Evolutionary conservation across 2,329 filamentous ascomycete genomes (phyloP).

Genomic region (Penicillium sp.): DNA sequence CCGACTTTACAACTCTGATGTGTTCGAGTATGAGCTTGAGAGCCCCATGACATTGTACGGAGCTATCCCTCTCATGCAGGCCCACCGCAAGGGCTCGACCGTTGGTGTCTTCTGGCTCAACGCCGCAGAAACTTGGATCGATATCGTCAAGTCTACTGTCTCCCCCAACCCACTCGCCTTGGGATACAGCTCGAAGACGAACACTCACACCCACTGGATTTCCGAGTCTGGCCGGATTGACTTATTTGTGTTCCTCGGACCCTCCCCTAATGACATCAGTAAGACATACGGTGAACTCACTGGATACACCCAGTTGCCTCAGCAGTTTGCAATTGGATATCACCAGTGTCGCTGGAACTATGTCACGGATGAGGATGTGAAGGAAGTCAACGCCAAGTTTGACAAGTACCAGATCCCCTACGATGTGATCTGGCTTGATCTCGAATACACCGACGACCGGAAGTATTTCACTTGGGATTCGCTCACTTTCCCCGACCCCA

Average conservation of each 20-base stretch:
- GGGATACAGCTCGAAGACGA: conserved; percentile 67
- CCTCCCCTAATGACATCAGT: conserved; percentile 78
- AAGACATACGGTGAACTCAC: conserved; percentile 86
- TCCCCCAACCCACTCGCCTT: conserved; percentile 76
- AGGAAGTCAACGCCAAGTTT: conserved; percentile 93
- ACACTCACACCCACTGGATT: conserved; percentile 93
- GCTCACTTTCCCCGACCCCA: conserved; percentile 82
- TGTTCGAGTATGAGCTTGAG: conserved; percentile 96
- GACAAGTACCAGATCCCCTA: conserved; percentile 95
- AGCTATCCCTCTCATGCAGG: conserved; percentile 97
- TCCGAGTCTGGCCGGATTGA: conserved; percentile 89
- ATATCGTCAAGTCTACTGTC: conserved; percentile 79
- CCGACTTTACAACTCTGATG: conserved; percentile 91
- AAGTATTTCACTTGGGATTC: conserved; percentile 99
- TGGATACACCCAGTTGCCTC: conserved; percentile 85
- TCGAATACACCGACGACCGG: conserved; percentile 95
- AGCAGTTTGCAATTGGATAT: conserved; percentile 89
- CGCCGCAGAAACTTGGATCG: conserved; percentile 94
- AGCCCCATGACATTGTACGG: conserved; percentile 99
- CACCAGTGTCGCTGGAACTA: conserved; percentile 99
- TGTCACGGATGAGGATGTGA: conserved; percentile 93
- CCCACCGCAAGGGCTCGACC: conserved; percentile 88
- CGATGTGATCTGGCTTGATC: conserved; percentile 98
- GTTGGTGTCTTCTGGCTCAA: conserved; percentile 98
- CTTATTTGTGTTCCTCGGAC: conserved; percentile 91